Conservation (phyloP, 257 asterid species). For the Nicotiana benthamiana region DNA sequence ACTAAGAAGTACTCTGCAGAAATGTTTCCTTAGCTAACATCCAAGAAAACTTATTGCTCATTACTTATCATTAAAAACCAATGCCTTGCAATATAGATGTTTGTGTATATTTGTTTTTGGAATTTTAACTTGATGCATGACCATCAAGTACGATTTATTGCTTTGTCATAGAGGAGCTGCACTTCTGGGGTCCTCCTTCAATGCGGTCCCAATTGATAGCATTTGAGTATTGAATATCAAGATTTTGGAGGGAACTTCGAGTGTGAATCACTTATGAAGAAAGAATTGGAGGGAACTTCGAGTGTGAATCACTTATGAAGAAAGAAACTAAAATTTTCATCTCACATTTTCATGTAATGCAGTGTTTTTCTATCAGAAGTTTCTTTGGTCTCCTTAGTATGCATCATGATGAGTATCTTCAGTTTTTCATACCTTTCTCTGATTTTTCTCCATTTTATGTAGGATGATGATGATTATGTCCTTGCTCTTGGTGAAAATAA, state of each 20-base stretch:
- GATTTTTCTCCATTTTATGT: conserved; percentile 11
- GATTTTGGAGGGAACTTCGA: neutral
- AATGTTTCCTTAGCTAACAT: neutral
- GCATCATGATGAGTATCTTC: conserved; percentile 1
- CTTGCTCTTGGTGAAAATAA: conserved; percentile 59
- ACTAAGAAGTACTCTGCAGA: neutral
- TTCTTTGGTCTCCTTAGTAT: neutral
- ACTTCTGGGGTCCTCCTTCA: neutral
- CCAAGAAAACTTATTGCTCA: neutral
- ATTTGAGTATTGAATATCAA: neutral
- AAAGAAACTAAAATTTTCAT: neutral
- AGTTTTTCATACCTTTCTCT: neutral
- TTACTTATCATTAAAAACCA: neutral
- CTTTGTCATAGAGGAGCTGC: neutral
- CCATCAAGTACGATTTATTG: neutral
- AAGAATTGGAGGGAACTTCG: neutral
- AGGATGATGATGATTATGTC: conserved; percentile 88
- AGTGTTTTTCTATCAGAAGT: neutral
- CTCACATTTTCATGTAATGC: neutral
- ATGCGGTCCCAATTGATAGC: neutral
- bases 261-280: neutral
- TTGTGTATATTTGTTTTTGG: neutral
- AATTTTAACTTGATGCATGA: neutral
- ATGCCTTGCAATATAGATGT: neutral
- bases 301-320: neutral